Conservation (phyloP, 1,284 basidiomycete genomes). For the Tilletia caries region DNA sequence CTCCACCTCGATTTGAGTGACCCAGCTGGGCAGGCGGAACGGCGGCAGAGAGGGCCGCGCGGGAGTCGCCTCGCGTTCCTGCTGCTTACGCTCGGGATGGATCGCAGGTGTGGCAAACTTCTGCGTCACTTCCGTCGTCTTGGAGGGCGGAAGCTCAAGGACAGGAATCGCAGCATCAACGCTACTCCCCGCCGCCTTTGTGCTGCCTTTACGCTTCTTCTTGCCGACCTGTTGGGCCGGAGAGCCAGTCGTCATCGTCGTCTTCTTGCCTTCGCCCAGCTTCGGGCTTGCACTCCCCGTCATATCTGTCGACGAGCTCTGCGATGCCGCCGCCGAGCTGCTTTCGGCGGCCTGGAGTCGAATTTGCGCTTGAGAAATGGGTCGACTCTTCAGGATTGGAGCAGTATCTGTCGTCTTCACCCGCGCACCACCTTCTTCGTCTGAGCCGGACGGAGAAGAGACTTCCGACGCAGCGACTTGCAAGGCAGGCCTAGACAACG, state of each 20-base stretch:
- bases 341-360: too few relatives aligned
- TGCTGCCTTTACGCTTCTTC: neutral
- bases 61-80: too few relatives aligned
- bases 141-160: neutral
- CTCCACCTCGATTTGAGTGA: slow-evolving; percentile 32
- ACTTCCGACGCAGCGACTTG: neutral
- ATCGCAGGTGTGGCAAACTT: neutral
- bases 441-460: neutral
- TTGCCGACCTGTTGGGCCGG: neutral
- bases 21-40: neutral
- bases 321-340: neutral
- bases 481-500: neutral
- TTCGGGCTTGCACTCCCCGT: neutral
- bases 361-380: too few relatives aligned
- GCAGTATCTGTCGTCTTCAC: neutral
- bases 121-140: neutral
- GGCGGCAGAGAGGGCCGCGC: neutral
- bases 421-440: neutral
- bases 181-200: neutral
- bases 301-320: neutral
- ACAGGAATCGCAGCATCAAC: neutral
- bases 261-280: neutral
- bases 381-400: neutral
- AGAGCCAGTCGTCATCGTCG: neutral
- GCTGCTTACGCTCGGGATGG: neutral